Evolutionary conservation across 768 basidiomycete species (phyloP).

Genomic region (Lentinula edodes): DNA sequence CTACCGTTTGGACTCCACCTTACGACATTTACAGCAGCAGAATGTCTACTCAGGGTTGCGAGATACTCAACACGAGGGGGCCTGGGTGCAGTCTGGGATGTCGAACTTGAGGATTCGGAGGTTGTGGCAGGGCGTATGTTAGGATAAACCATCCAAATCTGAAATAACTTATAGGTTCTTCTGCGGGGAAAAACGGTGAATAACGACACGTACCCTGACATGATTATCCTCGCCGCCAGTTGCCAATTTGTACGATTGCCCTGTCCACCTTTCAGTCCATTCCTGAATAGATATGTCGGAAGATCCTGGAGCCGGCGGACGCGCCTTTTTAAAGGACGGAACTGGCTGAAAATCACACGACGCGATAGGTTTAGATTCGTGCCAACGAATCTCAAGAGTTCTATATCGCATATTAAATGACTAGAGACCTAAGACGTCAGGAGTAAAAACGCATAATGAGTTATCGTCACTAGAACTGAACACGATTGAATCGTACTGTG

Average conservation of each 20-base stretch:
- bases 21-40: conserved; percentile 93
- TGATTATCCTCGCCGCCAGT: conserved; percentile 97
- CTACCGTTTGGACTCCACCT: conserved; percentile 91
- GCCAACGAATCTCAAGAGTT: conserved; percentile 93
- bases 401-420: conserved; percentile 64
- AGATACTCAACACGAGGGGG: conserved; percentile 93
- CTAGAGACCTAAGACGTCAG: not conserved
- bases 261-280: conserved; percentile 43
- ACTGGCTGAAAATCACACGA: conserved; percentile 94
- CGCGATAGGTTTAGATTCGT: conserved; percentile 92
- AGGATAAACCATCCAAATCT: conserved; percentile 96
- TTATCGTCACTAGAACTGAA: too few species aligned
- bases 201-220: conserved; percentile 70
- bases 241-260: conserved; percentile 83
- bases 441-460: not conserved
- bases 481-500: not conserved
- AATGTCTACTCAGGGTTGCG: conserved; percentile 88
- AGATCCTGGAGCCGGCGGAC: conserved; percentile 37
- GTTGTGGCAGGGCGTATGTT: conserved; percentile 70
- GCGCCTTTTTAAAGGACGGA: conserved; percentile 68
- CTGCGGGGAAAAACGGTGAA: not conserved
- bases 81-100: conserved; percentile 25
- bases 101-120: conserved; percentile 25
- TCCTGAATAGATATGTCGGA: conserved; percentile 24
- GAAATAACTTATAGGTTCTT: conserved; percentile 3